Base-by-base conservation (phyloP, 202 grass and related monocot genomes). In the Eragrostis tef region DNA sequence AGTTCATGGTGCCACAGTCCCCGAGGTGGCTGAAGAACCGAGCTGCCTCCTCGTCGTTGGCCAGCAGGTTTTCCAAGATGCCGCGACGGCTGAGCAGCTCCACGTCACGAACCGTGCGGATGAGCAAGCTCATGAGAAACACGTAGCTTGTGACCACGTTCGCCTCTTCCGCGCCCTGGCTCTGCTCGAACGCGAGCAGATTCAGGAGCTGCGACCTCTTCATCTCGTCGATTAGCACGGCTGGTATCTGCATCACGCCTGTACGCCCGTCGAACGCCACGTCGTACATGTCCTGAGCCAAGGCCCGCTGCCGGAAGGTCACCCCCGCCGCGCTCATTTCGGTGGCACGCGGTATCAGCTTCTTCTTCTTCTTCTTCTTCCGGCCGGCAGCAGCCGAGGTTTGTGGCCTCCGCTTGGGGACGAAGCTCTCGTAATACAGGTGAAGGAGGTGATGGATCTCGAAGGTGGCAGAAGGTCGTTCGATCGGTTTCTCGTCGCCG, bases 181-280 rank as follows among this genome's bases (percentile, higher is more conserved):
- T 78, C 57, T 76, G 59, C 73, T 83, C 75, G 69, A 84, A 85
- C 13, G 87, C 87, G 0, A 83, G n/a, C n/a, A n/a, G n/a, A n/a
- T n/a, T n/a, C n/a, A n/a, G n/a, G n/a, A n/a, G n/a, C n/a, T n/a
- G n/a, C 60, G 57, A 52, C 67, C 14, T 34, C 29, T 58, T 43
- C 12, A 51, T 34, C 2, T 65, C 57, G 25, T 89, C 81, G 61
- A 89, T 34, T 19, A 3, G 11, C 6, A 85, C 4, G 39, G 9
- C 0, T 7, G 86, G 86, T 1, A 88, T 80, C 75, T 71, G 51
- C 81, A 88, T 88, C 0, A 85, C 48, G 0, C 86, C 86, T 1
- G 12, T 15, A 0, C 0, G 0, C 0, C 14, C 7, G 49, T 84
- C 45, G 14, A 88, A 88, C 47, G 34, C 1, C 72, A 84, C 78